phyloP scores from a whole-genome alignment of 2,329 filamentous ascomycete species.

The Epichloe glyceriae region DNA sequence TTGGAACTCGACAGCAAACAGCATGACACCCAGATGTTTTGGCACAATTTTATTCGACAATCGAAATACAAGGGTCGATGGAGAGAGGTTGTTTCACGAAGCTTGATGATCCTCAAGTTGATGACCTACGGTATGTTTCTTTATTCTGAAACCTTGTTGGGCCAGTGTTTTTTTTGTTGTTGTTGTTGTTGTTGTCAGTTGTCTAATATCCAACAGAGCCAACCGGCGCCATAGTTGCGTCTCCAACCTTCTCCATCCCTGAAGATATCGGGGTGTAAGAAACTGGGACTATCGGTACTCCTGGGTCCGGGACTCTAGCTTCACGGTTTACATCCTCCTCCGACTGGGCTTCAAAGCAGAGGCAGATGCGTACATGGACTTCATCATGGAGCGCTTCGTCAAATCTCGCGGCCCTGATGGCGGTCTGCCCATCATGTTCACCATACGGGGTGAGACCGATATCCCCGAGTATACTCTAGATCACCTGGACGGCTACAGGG shows the following conservation, averaged over 20 bases:
- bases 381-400: conserved; percentile 59
- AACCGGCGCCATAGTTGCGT: conserved; percentile 63
- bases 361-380: conserved; percentile 66
- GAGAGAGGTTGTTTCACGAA: conserved; percentile 57
- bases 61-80: conserved; percentile 60
- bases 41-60: conserved; percentile 61
- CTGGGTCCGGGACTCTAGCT: conserved; percentile 67
- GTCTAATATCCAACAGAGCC: conserved; percentile 36
- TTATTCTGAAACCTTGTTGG: not conserved
- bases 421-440: conserved; percentile 69
- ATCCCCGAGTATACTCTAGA: conserved; percentile 57
- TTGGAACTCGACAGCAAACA: conserved; percentile 48
- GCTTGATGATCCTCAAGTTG: conserved; percentile 62
- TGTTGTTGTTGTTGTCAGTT: not conserved
- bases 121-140: conserved; percentile 43
- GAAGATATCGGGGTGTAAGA: conserved; percentile 57
- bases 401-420: conserved; percentile 46
- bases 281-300: conserved; percentile 67
- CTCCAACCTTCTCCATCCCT: conserved; percentile 65
- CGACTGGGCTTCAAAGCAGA: conserved; percentile 64
- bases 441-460: conserved; percentile 60
- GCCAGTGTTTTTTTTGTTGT: not conserved
- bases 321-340: conserved; percentile 66
- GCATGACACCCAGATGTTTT: conserved; percentile 56
- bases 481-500: conserved; percentile 61